These are phyloP conservation scores for Emmonsia crescens DNA, from an alignment of 2,329 filamentous ascomycete species.

Conservation along the genomic window DNA sequence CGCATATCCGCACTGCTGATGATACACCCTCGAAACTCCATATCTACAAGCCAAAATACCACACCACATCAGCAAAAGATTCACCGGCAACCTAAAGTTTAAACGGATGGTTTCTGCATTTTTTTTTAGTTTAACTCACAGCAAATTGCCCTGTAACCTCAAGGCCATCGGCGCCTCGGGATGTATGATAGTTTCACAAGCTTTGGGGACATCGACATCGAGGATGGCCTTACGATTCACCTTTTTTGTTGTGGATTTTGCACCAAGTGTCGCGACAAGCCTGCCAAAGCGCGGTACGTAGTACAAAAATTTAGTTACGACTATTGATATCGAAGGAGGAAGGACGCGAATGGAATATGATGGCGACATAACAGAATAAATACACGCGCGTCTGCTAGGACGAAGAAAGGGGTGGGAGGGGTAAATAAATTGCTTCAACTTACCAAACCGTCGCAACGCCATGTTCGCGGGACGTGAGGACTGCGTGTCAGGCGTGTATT, in stretches of 20 bases:
- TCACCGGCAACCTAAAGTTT: background rate
- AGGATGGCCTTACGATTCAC: constrained; percentile 79
- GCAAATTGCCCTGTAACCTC: constrained; percentile 75
- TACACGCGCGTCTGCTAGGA: background rate
- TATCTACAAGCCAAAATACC: constrained; percentile 39
- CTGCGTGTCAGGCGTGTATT: constrained; percentile 24
- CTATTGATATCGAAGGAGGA: background rate
- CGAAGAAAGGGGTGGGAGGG: background rate
- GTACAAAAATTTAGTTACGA: background rate
- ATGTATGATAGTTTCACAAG: constrained; percentile 77
- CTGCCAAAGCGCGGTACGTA: constrained; percentile 37
- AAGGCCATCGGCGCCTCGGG: constrained; percentile 81
- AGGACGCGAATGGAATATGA: background rate
- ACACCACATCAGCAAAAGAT: constrained; percentile 10
- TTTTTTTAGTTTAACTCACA: constrained; percentile 40
- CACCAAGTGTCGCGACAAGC: constrained; percentile 82
- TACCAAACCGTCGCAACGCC: constrained; percentile 94
- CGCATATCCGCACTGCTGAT: constrained; percentile 78
- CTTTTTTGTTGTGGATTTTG: constrained; percentile 58
- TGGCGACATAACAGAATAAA: background rate
- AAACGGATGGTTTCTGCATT: background rate
- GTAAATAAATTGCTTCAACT: constrained; percentile 16
- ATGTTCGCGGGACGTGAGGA: constrained; percentile 77
- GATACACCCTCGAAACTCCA: constrained; percentile 74
- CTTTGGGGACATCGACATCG: constrained; percentile 73